Conservation (phyloP, 129 eudicot species). For the Tagetes erecta region DNA sequence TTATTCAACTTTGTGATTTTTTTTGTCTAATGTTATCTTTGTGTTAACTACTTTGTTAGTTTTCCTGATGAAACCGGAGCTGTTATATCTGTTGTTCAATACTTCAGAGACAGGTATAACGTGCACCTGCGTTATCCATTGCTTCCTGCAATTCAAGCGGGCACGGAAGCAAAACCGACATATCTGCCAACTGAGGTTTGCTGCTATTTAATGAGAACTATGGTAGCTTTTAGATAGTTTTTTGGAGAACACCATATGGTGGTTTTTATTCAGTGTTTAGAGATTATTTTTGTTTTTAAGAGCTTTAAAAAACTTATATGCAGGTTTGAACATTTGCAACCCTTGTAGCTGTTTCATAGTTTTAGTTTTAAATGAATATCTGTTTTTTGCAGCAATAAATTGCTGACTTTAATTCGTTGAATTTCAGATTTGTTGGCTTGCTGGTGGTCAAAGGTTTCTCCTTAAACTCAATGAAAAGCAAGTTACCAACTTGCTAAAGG, state of each 20-base stretch:
- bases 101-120: constrained; percentile 45
- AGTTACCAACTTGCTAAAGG: constrained; percentile 54
- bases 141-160: constrained; percentile 62
- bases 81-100: constrained; percentile 42
- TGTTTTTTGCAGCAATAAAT: not conserved
- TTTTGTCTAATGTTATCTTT: not conserved
- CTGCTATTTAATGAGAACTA: not conserved
- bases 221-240: too few species aligned
- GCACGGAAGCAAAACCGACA: constrained; percentile 53
- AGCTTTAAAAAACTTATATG: not conserved
- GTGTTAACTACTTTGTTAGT: not conserved
- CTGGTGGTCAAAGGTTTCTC: constrained; percentile 53
- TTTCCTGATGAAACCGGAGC: constrained; percentile 43
- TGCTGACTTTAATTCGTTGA: not conserved
- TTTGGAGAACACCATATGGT: too few species aligned
- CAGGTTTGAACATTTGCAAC: not conserved
- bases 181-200: constrained; percentile 88
- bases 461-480: constrained; percentile 68
- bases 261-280: not conserved
- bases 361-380: not conserved
- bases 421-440: constrained; percentile 50
- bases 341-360: not conserved
- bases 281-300: not conserved
- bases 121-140: constrained; percentile 29
- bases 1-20: too few species aligned